Percentiles rank a stretch among this genome's conserved stretches.
phyloP scores from a whole-genome alignment of 129 eudicot species.

The Calendula officinalis region DNA sequence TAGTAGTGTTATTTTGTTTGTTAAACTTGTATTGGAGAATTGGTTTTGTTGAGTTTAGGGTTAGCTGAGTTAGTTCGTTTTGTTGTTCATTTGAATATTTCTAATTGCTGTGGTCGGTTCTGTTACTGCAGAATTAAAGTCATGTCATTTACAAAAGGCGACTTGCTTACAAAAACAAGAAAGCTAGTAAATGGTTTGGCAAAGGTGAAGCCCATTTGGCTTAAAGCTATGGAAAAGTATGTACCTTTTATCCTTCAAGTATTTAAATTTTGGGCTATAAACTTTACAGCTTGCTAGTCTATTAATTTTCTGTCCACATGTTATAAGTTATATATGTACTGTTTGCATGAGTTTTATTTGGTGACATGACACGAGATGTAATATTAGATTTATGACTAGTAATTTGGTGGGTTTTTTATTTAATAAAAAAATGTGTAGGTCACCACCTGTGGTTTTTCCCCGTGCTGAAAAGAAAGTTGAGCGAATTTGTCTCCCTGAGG shows the following conservation, averaged over 20 bases:
- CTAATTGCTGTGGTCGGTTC: not conserved
- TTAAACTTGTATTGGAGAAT: no score
- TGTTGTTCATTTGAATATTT: not conserved
- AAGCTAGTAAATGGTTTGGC: slow-evolving; percentile 88
- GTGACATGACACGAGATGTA: no score
- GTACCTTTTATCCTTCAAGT: slow-evolving; percentile 12
- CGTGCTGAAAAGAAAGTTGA: slow-evolving; percentile 63
- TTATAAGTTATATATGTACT: no score
- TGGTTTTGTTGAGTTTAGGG: not conserved
- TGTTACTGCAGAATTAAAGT: slow-evolving; percentile 21
- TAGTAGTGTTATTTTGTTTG: no score
- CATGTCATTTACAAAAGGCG: slow-evolving; percentile 91
- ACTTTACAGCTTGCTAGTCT: not conserved
- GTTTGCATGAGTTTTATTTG: not conserved
- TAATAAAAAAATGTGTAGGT: slow-evolving; percentile 30
- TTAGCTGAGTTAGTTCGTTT: not conserved
- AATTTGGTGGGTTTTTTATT: no score
- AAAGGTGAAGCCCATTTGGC: slow-evolving; percentile 80
- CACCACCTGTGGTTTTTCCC: slow-evolving; percentile 81
- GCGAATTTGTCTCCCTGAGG: slow-evolving; percentile 72
- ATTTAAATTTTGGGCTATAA: not conserved
- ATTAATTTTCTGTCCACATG: no score
- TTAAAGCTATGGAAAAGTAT: slow-evolving; percentile 89
- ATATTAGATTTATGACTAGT: no score
- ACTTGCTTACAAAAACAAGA: slow-evolving; percentile 74